Percentiles rank a stretch among this genome's conserved stretches.
Conservation (phyloP, 768 basidiomycete genomes). For the Mycena alexandri region DNA sequence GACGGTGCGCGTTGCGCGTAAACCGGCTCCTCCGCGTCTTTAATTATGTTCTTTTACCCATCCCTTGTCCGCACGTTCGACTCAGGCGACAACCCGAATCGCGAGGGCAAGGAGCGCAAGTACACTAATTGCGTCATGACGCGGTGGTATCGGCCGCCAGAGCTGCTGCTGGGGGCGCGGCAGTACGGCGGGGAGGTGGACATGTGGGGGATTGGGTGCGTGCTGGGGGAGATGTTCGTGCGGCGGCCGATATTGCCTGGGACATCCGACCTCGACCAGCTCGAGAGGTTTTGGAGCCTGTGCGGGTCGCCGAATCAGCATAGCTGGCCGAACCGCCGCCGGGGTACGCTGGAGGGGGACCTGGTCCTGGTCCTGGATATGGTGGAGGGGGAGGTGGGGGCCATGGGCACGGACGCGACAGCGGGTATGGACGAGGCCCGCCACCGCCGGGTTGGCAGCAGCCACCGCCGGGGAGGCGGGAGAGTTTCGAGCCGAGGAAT, state of each 20-base stretch:
- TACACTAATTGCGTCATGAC: slow-evolving; percentile 98
- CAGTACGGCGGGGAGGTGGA: slow-evolving; percentile 96
- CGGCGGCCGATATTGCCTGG: slow-evolving; percentile 90
- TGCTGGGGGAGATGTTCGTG: slow-evolving; percentile 96
- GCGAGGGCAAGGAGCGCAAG: slow-evolving; percentile 66
- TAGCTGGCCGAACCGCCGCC: slow-evolving; percentile 86
- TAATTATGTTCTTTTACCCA: too few relatives aligned
- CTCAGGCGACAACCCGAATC: slow-evolving; percentile 55
- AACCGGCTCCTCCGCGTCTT: slow-evolving; percentile 58
- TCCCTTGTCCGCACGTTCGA: slow-evolving; percentile 87
- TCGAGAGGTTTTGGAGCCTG: slow-evolving; percentile 89
- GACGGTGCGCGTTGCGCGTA: slow-evolving; percentile 42
- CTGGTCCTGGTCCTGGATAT: not conserved
- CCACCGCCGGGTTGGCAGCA: not conserved
- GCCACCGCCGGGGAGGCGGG: slow-evolving; percentile 12
- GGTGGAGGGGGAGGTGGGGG: not conserved
- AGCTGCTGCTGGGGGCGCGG: slow-evolving; percentile 88
- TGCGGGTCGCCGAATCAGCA: slow-evolving; percentile 91
- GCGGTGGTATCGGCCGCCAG: slow-evolving; percentile 94
- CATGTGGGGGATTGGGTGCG: slow-evolving; percentile 98
- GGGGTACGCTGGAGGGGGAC: not conserved
- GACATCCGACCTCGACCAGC: slow-evolving; percentile 90
- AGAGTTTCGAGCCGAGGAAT: slow-evolving; percentile 8
- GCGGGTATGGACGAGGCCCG: not conserved
- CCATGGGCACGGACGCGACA: too few relatives aligned